Evolutionary conservation across 2,329 filamentous ascomycete genomes (phyloP), one percentile per base, ranked within the genome.

Genomic region (Aspergillus texensis): DNA sequence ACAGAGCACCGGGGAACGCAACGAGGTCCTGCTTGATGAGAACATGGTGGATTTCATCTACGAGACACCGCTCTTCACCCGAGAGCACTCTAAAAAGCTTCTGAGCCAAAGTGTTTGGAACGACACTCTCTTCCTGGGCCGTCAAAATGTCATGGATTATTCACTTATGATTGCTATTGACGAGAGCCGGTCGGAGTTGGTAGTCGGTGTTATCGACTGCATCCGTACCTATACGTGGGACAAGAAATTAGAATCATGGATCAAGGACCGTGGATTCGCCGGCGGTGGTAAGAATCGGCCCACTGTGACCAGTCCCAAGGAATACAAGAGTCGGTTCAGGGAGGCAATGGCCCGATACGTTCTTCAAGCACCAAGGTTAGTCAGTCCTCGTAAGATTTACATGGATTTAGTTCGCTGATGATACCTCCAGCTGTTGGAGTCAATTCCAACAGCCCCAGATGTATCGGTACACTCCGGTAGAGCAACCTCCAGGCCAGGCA

Each of bases 21-120:
- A 98, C 70, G 95, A 99, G 78, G 95, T 99, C 3, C 86, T 99
- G 3, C 85, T 99, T 1, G 95, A 99, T 74, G 96, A 99, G 75
- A 99, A 99, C 79, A 95, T 99, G 86, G 95, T 99, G 11, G 96
- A 99, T 77, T 98, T 96, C 76, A 98, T 99, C 67, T 99, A 97
- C 72, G 95, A 99, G 76, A 96, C 92, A 2, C 96, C 95, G 0
- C 85, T 99, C 19, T 99, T 99, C 77, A 91, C 94, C 11, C 89
- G 96, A 54, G 95, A 99, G 77, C 94, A 99, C 79, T 94, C 93
- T 28, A 97, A 97, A 82, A 97, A 96, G 76, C 85, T 98, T 14
- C 86, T 99, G 36, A 88, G 93, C 66, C 91, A 92, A 58, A 95
- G 92, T 11, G 94, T 99, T 2, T 98, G 93, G 89, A 99, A 99